phyloP scores from a whole-genome alignment of 2,329 filamentous ascomycete species.

The Phoma sp. region DNA sequence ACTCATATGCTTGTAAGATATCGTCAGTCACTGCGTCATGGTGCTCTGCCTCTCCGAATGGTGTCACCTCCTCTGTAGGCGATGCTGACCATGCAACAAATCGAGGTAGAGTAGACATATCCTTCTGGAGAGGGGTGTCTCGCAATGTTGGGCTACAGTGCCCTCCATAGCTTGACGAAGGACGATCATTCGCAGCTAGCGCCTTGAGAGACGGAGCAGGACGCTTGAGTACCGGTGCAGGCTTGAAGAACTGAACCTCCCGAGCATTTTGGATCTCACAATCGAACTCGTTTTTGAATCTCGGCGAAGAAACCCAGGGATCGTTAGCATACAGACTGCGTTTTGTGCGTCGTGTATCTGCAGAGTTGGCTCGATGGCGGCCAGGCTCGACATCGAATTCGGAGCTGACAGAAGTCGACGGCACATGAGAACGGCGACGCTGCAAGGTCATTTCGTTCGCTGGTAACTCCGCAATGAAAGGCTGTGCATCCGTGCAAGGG shows the following conservation, averaged over 20 bases:
- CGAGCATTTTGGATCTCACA: conserved; percentile 18
- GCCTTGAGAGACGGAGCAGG: conserved; percentile 23
- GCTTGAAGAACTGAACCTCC: conserved; percentile 19
- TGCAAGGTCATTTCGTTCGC: conserved; percentile 7
- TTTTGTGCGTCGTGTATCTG: conserved; percentile 33
- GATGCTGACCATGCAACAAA: conserved; percentile 33
- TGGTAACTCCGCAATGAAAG: conserved; percentile 21
- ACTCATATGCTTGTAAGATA: conserved; percentile 23
- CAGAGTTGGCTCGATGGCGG: conserved; percentile 39
- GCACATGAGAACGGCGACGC: conserved; percentile 33
- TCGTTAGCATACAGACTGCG: conserved; percentile 36
- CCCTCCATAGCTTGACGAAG: conserved; percentile 38
- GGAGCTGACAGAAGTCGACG: conserved; percentile 20
- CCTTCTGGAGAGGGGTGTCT: conserved; percentile 33
- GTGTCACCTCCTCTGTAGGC: neutral
- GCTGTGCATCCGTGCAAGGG: conserved; percentile 20
- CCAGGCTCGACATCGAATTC: conserved; percentile 23
- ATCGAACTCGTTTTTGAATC: conserved; percentile 22
- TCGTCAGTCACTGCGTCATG: conserved; percentile 8
- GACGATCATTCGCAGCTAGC: conserved; percentile 28
- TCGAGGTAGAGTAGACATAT: conserved; percentile 38
- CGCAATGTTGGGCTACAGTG: conserved; percentile 20
- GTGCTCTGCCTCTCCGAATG: conserved; percentile 4
- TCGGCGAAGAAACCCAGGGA: conserved; percentile 38
- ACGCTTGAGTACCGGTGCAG: conserved; percentile 30